Evolutionary conservation across 352 stramenopile species (phyloP).

Genomic region (Phytophthora colocasiae): DNA sequence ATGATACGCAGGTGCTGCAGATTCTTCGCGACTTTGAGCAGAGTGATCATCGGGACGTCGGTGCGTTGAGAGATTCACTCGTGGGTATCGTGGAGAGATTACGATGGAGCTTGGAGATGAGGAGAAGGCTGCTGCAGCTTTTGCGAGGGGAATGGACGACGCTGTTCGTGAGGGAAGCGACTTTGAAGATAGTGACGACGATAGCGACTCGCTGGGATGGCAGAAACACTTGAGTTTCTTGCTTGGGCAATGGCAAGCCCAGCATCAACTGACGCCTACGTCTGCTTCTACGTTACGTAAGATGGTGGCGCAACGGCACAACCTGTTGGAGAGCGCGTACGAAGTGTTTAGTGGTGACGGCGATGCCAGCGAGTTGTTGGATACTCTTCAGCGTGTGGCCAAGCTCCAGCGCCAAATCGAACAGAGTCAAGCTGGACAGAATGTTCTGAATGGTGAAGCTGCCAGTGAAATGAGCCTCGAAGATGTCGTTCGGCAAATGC

Average conservation of each 20-base stretch:
- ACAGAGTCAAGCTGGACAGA: conserved; percentile 37
- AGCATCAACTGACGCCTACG: conserved; percentile 36
- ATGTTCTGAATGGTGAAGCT: conserved; percentile 9
- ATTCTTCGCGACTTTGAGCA: conserved; percentile 52
- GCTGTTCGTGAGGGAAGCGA: conserved; percentile 30
- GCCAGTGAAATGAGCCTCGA: conserved; percentile 54
- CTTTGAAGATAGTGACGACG: conserved; percentile 36
- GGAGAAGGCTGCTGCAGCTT: conserved; percentile 51
- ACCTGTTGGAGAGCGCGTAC: conserved; percentile 76
- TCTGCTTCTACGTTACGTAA: conserved; percentile 48
- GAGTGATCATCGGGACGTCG: conserved; percentile 34
- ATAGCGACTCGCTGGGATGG: conserved; percentile 43
- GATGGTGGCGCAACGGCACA: conserved; percentile 61
- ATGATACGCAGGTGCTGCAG: conserved; percentile 58
- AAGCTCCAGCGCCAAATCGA: conserved; percentile 69
- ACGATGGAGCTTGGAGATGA: conserved; percentile 70
- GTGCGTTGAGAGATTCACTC: conserved; percentile 50
- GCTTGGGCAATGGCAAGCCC: conserved; percentile 53
- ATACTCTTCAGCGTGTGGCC: conserved; percentile 74
- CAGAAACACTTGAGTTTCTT: conserved; percentile 57
- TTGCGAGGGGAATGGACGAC: conserved; percentile 41
- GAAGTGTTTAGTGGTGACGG: conserved; percentile 68
- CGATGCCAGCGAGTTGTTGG: conserved; percentile 70
- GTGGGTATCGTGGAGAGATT: conserved; percentile 70
- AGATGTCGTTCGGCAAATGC: conserved; percentile 77